Evolutionary conservation across 2,329 filamentous ascomycete species (phyloP).

Genomic region (Orbilia blumenaviensis): DNA sequence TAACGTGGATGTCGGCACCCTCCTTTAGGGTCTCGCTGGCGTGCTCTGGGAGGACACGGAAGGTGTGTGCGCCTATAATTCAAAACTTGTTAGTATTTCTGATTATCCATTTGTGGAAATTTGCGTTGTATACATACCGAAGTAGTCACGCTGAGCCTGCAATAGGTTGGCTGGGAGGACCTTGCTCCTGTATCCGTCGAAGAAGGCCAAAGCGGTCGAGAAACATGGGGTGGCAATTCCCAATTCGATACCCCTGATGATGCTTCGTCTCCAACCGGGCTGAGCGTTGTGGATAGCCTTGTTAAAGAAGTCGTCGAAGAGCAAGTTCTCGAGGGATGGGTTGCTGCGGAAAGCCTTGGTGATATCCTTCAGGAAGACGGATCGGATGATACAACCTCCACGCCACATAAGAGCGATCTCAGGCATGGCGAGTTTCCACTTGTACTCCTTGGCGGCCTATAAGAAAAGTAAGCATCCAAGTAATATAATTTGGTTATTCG

Average conservation of each 20-base stretch:
- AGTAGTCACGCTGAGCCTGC: constrained; percentile 99
- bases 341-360: constrained; percentile 94
- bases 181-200: constrained; percentile 97
- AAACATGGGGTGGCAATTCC: constrained; percentile 97
- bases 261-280: constrained; percentile 87
- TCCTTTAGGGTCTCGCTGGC: constrained; percentile 81
- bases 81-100: neutral
- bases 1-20: constrained; percentile 94
- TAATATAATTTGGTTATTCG: neutral
- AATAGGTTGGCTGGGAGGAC: constrained; percentile 97
- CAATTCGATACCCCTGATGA: constrained; percentile 89
- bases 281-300: constrained; percentile 98
- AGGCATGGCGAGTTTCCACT: constrained; percentile 99
- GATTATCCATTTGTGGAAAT: neutral
- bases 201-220: constrained; percentile 97
- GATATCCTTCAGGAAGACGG: constrained; percentile 99
- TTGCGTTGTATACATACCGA: constrained; percentile 66
- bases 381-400: constrained; percentile 99
- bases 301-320: constrained; percentile 99
- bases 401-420: constrained; percentile 99
- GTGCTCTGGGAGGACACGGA: constrained; percentile 82
- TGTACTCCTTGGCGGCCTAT: constrained; percentile 91
- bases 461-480: neutral
- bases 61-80: constrained; percentile 74
- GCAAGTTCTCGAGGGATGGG: constrained; percentile 94